phyloP scores from a whole-genome alignment of 352 stramenopile genomes.

The Globisporangium irregulare region DNA sequence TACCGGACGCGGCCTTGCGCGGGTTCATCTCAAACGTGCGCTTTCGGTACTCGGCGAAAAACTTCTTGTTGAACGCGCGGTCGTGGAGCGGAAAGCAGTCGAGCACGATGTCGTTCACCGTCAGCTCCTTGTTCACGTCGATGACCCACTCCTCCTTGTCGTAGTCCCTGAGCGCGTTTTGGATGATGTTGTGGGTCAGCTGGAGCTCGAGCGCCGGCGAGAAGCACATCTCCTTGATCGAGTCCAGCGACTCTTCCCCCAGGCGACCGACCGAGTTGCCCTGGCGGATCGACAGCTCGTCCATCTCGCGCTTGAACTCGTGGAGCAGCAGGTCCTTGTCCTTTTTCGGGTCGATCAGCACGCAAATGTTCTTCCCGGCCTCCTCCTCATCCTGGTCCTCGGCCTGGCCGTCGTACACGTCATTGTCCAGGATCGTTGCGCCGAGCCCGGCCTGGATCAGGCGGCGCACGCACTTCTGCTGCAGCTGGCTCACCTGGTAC shows the following conservation, averaged over 20 bases:
- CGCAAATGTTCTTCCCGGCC: conserved; percentile 64
- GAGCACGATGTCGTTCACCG: conserved; percentile 69
- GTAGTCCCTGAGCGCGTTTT: conserved; percentile 84
- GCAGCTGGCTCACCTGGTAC: conserved; percentile 64
- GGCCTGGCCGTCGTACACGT: conserved; percentile 42
- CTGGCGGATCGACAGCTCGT: conserved; percentile 81
- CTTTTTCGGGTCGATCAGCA: conserved; percentile 83
- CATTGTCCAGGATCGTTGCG: conserved; percentile 73
- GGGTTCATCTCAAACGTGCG: conserved; percentile 73
- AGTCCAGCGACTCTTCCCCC: conserved; percentile 75
- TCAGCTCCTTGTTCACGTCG: conserved; percentile 82
- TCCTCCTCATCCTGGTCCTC: conserved; percentile 46
- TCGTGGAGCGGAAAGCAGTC: conserved; percentile 85
- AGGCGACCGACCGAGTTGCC: conserved; percentile 59
- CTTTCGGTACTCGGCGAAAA: conserved; percentile 86
- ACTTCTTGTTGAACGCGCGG: conserved; percentile 82
- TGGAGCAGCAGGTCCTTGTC: conserved; percentile 76
- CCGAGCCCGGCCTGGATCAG: conserved; percentile 78
- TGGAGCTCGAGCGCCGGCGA: conserved; percentile 82
- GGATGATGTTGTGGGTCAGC: conserved; percentile 87
- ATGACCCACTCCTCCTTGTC: conserved; percentile 88
- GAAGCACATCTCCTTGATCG: conserved; percentile 82
- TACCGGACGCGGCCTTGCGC: conserved; percentile 64
- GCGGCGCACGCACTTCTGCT: conserved; percentile 80
- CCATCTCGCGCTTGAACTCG: conserved; percentile 87